Base-by-base conservation (phyloP, 208 protist genomes). In the Crithidia acanthocephali region DNA sequence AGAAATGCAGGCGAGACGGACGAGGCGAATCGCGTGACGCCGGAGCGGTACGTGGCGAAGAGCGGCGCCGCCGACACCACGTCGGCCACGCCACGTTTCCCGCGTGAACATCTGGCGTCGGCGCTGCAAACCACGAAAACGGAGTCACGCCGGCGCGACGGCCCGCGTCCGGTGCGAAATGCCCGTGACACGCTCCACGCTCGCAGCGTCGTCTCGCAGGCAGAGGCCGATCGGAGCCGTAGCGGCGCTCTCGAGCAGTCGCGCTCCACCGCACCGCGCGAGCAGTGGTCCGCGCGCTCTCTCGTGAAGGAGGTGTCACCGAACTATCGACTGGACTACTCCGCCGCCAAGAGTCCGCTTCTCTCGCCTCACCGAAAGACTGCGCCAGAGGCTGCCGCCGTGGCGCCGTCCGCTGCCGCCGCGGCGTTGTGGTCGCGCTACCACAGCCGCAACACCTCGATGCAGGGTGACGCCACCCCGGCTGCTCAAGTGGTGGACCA, bases 41-140 rank as follows among this genome's bases (percentile, higher is more conserved):
- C 70, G 23, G 64, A 75, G 63, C 69, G 62, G 33, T 74, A 58
- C 51, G 33, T 27, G 11, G 20, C 45, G 62, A 64, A 56, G 16
- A 47, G 52, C n/a, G n/a, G n/a, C n/a, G n/a, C n/a, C 28, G 5
- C 20, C 2, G 67, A 18, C 2, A 7, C n/a, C 9, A 25, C 47
- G 33, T 27, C 40, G 52, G n/a, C 35, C 16, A 25, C 37, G 2
- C 9, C 50, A n/a, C 63, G n/a, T 3, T 45, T 25, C 42, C 16
- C 25, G 15, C 27, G 25, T 16, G 42, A 33, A 20, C 22, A 25
- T 16, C 33, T 18, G 8, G 30, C 37, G 6, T 62, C 57, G 5
- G 2, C 40, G 35, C 33, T 60, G 55, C 33, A 35, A 27, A 10
- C 28, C 28, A 28, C 55, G 0, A 13, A 7, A 11, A 50, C 33